Evolutionary conservation across 164 flowering plant genomes (phyloP), one percentile per base, ranked within the genome.

Genomic region (Aristolochia californica): DNA sequence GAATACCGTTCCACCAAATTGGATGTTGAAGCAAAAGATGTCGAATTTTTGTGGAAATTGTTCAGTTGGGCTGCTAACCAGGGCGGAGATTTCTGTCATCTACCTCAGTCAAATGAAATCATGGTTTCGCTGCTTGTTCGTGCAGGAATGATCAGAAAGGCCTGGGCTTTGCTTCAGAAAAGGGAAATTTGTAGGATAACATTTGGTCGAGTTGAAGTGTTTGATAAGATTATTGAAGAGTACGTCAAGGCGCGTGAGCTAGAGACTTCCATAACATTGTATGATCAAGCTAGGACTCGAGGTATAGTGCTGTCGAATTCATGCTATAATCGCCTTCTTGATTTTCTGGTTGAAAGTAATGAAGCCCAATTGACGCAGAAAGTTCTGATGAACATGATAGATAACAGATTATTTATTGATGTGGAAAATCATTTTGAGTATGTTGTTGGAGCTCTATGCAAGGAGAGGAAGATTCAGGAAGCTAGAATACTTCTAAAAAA

Each of bases 91-190:
- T 82, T 83, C 69, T 63, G 69, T 62, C 91, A 88, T 74, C 70
- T 78, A 11, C 78, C 80, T 14, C 55, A 44, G 58, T 75, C 91
- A 0, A 79, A 59, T 48, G 75, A 78, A 66, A 61, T 81, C 59
- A 83, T 89, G 94, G 84, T 77, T 7, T 69, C 69, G n/a, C 52
- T 84, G 84, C 85, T 93, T 54, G 54, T 75, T 16, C 70, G 59
- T 26, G 81, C 62, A 4, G 82, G 80, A 57, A 50, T 72, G 73
- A 56, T 73, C 44, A 60, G 58, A 56, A 84, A 93, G 49, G 85
- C 67, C 55, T 84, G 84, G 59, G 28, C 28, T 18, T 73, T 93
- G 78, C 62, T 89, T 43, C 60, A 66, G 13, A 63, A 16, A 5
- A 52, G 66, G 72, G 82, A 80, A 49, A 38, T 48, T n/a, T 51